Conservation (phyloP, 306 rosid species). For the Lagenaria siceraria region DNA sequence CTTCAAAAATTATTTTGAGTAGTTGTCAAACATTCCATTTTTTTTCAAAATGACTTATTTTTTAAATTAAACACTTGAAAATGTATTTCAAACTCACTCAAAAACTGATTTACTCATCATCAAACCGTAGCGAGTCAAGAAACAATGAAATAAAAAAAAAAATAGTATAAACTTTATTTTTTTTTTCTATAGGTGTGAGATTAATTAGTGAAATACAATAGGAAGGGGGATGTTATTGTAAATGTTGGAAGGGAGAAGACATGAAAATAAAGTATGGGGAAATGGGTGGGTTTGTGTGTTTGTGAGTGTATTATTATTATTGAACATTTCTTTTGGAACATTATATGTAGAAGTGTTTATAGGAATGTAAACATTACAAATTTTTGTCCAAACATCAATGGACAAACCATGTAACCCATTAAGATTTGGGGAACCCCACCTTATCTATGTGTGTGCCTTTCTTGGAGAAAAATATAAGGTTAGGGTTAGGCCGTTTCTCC, state of each 20-base stretch:
- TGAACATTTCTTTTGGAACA: neutral
- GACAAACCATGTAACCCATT: constrained; percentile 1
- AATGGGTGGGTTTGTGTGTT: neutral
- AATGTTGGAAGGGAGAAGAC: neutral
- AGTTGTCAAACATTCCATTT: no score
- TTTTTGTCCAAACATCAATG: neutral
- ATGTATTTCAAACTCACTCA: no score
- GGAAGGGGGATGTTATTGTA: neutral
- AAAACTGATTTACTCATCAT: no score
- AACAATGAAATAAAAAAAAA: neutral
- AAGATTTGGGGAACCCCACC: neutral
- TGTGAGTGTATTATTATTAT: neutral
- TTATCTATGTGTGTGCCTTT: neutral
- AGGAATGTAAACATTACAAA: neutral
- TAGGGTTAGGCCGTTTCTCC: neutral
- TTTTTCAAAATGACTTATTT: no score
- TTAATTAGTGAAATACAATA: neutral
- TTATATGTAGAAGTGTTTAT: neutral
- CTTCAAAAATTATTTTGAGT: no score
- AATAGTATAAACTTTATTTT: neutral
- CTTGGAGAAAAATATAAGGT: neutral
- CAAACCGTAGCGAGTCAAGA: no score
- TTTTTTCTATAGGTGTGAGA: neutral
- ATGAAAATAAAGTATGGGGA: neutral
- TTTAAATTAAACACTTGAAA: no score